A percentile compares a stretch with the other conserved stretches of the same genome.
Evolutionary conservation across 257 asterid species (phyloP).

Genomic region (Solanum ossicruentum): DNA sequence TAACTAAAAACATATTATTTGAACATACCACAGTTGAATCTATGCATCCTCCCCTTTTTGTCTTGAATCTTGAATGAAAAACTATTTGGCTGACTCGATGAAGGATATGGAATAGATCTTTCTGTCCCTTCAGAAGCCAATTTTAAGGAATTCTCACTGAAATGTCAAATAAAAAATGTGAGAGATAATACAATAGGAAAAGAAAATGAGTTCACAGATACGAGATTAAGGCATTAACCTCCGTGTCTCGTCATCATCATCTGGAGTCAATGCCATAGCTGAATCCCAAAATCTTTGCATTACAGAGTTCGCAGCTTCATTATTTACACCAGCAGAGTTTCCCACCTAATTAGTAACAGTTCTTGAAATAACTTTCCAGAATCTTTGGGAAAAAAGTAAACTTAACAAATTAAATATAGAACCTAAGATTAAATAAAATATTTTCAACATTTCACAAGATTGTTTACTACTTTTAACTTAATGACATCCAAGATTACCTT

Average conservation of each 20-base stretch:
- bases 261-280: constrained; percentile 74
- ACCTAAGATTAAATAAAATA: neutral
- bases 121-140: constrained; percentile 78
- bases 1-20: neutral
- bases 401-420: neutral
- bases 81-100: constrained; percentile 33
- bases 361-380: neutral
- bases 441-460: neutral
- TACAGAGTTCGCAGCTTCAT: constrained; percentile 64
- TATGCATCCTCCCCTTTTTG: constrained; percentile 71
- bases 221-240: constrained; percentile 28
- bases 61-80: constrained; percentile 90
- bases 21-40: constrained; percentile 68
- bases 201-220: neutral
- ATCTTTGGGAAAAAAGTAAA: neutral
- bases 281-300: constrained; percentile 97
- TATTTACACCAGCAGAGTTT: constrained; percentile 47
- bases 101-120: constrained; percentile 34
- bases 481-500: neutral
- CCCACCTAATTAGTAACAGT: constrained; percentile 50
- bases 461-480: neutral
- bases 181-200: neutral
- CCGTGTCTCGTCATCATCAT: constrained; percentile 68
- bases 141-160: constrained; percentile 72
- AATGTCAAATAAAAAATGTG: constrained; percentile 10